phyloP scores from a whole-genome alignment of 805 yeast genomes.

The Saccharomycopsis microspora region DNA sequence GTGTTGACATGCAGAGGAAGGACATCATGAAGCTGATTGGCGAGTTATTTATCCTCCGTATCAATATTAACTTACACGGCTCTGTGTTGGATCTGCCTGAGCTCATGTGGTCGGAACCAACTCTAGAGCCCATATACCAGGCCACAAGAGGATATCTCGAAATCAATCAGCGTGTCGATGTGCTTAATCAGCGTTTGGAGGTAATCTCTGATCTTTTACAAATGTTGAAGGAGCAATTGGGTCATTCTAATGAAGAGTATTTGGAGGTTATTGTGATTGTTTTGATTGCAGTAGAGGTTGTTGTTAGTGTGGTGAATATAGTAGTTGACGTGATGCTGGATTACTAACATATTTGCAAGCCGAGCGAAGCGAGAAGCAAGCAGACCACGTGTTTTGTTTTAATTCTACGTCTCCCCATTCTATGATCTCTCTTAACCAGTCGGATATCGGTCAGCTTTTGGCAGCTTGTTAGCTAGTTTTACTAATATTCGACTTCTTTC shows the following conservation, averaged over 20 bases:
- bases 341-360: conserved; percentile 5
- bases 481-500: too few species aligned
- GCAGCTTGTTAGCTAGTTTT: too few species aligned
- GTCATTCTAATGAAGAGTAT: conserved; percentile 89
- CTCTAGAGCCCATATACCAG: conserved; percentile 92
- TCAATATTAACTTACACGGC: conserved; percentile 74
- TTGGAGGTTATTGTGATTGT: conserved; percentile 85
- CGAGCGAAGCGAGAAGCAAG: neutral
- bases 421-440: too few species aligned
- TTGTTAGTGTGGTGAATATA: conserved; percentile 78
- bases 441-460: too few species aligned
- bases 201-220: conserved; percentile 88
- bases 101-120: conserved; percentile 98
- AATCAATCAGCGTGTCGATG: conserved; percentile 84
- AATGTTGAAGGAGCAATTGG: conserved; percentile 94
- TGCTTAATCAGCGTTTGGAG: conserved; percentile 84
- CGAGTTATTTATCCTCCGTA: conserved; percentile 79
- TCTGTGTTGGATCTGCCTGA: conserved; percentile 94
- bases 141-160: conserved; percentile 94
- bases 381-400: too few species aligned
- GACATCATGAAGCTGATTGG: conserved; percentile 97
- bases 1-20: conserved; percentile 86
- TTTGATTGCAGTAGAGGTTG: conserved; percentile 82
- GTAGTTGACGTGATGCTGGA: conserved; percentile 42
- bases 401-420: too few species aligned